Conservation (phyloP, 306 rosid genomes). For the Quercus mongolica region DNA sequence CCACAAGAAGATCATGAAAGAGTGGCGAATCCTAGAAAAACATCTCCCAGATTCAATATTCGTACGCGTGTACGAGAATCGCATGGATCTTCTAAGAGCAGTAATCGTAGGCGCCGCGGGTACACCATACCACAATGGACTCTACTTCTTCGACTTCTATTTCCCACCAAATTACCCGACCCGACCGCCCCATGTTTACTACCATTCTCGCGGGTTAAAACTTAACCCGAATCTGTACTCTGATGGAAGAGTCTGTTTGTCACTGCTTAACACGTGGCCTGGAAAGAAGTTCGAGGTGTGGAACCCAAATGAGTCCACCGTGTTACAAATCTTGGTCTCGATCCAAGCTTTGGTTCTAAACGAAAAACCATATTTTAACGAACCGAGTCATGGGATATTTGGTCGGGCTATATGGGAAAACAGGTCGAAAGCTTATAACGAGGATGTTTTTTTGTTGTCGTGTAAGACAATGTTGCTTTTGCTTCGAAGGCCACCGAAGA, state of each 20-base stretch:
- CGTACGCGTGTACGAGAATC: slow-evolving; percentile 44
- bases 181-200: slow-evolving; percentile 37
- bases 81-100: slow-evolving; percentile 37
- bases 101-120: slow-evolving; percentile 53
- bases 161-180: slow-evolving; percentile 38
- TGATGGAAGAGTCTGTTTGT: slow-evolving; percentile 37
- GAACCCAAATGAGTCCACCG: slow-evolving; percentile 41
- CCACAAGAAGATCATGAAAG: slow-evolving; percentile 40
- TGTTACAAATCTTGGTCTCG: slow-evolving; percentile 50
- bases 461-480: slow-evolving; percentile 6
- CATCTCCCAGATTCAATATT: slow-evolving; percentile 52
- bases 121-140: slow-evolving; percentile 56
- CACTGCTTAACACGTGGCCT: slow-evolving; percentile 47
- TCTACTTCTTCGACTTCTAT: slow-evolving; percentile 51
- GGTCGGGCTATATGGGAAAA: neutral
- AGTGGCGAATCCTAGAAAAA: slow-evolving; percentile 47
- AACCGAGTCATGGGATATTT: slow-evolving; percentile 17
- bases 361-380: slow-evolving; percentile 52
- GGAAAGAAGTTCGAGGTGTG: slow-evolving; percentile 36
- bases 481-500: slow-evolving; percentile 27
- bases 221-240: slow-evolving; percentile 43
- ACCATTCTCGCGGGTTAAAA: slow-evolving; percentile 30
- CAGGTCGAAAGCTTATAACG: slow-evolving; percentile 30
- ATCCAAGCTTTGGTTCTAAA: slow-evolving; percentile 60
- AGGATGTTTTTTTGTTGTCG: slow-evolving; percentile 18